Percentiles rank a stretch among this genome's conserved stretches.
phyloP scores from a whole-genome alignment of 1,139 yeast species.

The Sugiyamaella novakii region DNA sequence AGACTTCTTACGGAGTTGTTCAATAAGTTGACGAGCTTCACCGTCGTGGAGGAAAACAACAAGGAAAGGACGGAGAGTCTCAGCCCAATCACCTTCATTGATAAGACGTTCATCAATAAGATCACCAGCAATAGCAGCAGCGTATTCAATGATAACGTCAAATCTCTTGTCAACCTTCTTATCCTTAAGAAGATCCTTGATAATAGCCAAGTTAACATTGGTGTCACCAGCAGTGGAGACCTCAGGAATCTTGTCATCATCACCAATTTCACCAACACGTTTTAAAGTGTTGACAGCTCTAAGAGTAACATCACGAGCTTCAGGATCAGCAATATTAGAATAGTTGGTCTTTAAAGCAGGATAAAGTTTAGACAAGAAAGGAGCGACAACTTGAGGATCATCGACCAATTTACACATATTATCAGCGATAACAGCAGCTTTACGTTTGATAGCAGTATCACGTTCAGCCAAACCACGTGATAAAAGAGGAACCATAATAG shows the following conservation, averaged over 20 bases:
- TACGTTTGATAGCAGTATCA: constrained; percentile 99
- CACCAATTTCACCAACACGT: constrained; percentile 98
- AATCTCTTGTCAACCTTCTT: constrained; percentile 76
- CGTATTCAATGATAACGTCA: constrained; percentile 72
- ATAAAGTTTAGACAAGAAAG: constrained; percentile 91
- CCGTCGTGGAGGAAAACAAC: constrained; percentile 94
- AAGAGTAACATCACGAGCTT: constrained; percentile 97
- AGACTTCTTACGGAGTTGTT: constrained; percentile 93
- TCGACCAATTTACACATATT: constrained; percentile 99
- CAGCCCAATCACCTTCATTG: constrained; percentile 89
- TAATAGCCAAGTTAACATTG: constrained; percentile 78
- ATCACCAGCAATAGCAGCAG: constrained; percentile 98
- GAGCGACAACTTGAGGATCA: constrained; percentile 99
- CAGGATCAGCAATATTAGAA: constrained; percentile 98
- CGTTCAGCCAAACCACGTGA: constrained; percentile 99
- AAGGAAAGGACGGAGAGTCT: constrained; percentile 87
- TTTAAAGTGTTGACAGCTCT: constrained; percentile 97
- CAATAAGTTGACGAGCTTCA: constrained; percentile 87
- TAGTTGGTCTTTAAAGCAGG: constrained; percentile 95
- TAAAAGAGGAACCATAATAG: constrained; percentile 98
- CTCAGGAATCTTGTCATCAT: constrained; percentile 88
- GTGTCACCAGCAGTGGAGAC: constrained; percentile 98
- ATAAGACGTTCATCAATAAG: constrained; percentile 97
- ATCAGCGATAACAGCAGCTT: constrained; percentile 98
- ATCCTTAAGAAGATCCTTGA: constrained; percentile 68